These are phyloP conservation scores for Physocladia obscura DNA, from an alignment of 192 early-diverging fungal genomes.

Conservation along the genomic window DNA sequence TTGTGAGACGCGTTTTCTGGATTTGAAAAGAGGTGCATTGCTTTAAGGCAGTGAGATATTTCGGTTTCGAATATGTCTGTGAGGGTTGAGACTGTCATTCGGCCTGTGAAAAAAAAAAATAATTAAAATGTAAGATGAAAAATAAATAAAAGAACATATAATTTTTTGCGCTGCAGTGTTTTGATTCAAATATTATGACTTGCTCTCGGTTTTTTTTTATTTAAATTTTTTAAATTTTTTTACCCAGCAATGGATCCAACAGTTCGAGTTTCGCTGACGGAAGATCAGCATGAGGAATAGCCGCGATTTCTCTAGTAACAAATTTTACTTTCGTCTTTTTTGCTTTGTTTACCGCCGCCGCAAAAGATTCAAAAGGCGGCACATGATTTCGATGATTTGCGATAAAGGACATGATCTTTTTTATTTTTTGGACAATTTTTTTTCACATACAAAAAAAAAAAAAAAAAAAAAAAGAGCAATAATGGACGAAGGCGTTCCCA, in stretches of 20 bases:
- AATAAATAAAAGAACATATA: no score
- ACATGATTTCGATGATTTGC: background rate
- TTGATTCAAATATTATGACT: no score
- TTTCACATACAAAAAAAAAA: background rate
- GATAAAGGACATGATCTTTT: background rate
- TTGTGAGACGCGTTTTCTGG: constrained; percentile 20
- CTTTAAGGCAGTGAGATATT: constrained; percentile 24
- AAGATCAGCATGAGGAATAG: constrained; percentile 1
- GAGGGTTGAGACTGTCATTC: constrained; percentile 30
- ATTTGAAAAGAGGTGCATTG: constrained; percentile 32
- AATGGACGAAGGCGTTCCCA: background rate
- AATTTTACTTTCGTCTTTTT: constrained; percentile 7
- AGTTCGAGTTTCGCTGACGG: background rate
- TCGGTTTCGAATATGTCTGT: constrained; percentile 33
- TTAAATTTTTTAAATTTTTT: background rate
- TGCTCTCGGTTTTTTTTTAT: no score
- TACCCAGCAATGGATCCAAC: constrained; percentile 18
- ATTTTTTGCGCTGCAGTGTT: no score
- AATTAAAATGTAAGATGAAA: no score
- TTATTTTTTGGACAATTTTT: background rate
- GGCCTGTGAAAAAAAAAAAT: constrained; percentile 25
- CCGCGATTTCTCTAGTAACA: constrained; percentile 9
- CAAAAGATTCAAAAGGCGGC: no score
- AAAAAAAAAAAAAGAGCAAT: background rate
- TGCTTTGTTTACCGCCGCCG: background rate